phyloP scores from a whole-genome alignment of 768 basidiomycete species.

The Phanerochaete sordida region DNA sequence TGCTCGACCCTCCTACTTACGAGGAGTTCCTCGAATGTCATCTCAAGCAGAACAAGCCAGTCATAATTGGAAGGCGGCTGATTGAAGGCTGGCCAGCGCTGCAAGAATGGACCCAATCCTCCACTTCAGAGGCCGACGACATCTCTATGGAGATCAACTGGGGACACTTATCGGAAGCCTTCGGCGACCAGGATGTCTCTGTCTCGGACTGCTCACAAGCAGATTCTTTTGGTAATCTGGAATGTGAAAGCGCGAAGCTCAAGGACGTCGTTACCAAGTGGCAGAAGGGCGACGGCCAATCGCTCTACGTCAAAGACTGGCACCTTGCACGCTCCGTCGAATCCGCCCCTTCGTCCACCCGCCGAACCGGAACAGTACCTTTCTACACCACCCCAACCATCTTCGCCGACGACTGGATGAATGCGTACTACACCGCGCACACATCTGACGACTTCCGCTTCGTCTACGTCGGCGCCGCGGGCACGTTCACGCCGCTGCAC shows the following conservation, averaged over 20 bases:
- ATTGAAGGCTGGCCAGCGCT: constrained; percentile 19
- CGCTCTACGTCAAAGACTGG: constrained; percentile 28
- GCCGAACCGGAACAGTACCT: background rate
- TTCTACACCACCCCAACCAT: constrained; percentile 26
- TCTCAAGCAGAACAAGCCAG: constrained; percentile 22
- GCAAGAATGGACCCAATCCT: constrained; percentile 11
- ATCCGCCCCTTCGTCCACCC: background rate
- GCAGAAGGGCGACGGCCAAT: constrained; percentile 14
- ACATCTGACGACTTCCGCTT: constrained; percentile 28
- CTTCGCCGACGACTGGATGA: constrained; percentile 30
- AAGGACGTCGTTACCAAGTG: constrained; percentile 20
- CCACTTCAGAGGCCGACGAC: background rate
- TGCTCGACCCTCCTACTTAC: constrained; percentile 7
- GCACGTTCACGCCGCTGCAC: constrained; percentile 27
- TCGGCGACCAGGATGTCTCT: constrained; percentile 19
- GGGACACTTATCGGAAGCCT: constrained; percentile 14
- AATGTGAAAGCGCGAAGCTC: constrained; percentile 16
- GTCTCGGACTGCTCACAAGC: constrained; percentile 23
- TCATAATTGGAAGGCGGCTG: constrained; percentile 19
- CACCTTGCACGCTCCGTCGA: constrained; percentile 21
- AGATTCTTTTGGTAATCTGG: constrained; percentile 23
- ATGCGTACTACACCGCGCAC: constrained; percentile 23
- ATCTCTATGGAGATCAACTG: constrained; percentile 15
- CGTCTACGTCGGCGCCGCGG: constrained; percentile 24
- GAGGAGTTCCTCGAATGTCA: constrained; percentile 17